A percentile compares a stretch with the other conserved stretches of the same genome.
Evolutionary conservation across 169 alveolate genomes (phyloP).

Genomic region (Ichthyophthirius multifiliis): DNA sequence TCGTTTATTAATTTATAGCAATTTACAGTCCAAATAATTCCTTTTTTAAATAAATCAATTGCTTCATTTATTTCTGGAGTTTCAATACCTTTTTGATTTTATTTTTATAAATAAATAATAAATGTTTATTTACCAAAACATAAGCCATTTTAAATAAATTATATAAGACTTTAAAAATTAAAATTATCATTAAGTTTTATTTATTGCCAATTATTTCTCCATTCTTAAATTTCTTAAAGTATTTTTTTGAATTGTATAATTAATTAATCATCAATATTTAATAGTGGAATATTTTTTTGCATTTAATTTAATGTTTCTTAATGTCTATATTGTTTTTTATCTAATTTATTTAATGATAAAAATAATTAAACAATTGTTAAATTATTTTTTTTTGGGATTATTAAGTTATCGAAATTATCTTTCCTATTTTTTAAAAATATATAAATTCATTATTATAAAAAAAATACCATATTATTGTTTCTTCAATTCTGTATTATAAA

Average conservation of each 20-base stretch:
- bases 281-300: background rate
- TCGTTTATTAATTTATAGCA: background rate
- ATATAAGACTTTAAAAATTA: background rate
- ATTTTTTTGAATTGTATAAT: background rate
- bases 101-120: background rate
- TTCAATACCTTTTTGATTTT: background rate
- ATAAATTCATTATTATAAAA: background rate
- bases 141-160: background rate
- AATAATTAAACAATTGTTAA: background rate
- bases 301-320: background rate
- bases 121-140: background rate
- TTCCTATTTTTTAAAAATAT: background rate
- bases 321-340: background rate
- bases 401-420: background rate
- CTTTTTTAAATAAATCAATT: background rate
- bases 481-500: background rate
- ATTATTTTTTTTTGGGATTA: background rate
- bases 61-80: background rate
- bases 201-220: background rate
- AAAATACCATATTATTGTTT: background rate
- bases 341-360: too few species aligned
- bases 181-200: background rate
- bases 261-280: background rate
- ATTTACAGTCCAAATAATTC: background rate
- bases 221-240: background rate